These are phyloP conservation scores for Musa schizocarpa DNA, from an alignment of 176 grass and related monocot genomes.

Conservation along the genomic window DNA sequence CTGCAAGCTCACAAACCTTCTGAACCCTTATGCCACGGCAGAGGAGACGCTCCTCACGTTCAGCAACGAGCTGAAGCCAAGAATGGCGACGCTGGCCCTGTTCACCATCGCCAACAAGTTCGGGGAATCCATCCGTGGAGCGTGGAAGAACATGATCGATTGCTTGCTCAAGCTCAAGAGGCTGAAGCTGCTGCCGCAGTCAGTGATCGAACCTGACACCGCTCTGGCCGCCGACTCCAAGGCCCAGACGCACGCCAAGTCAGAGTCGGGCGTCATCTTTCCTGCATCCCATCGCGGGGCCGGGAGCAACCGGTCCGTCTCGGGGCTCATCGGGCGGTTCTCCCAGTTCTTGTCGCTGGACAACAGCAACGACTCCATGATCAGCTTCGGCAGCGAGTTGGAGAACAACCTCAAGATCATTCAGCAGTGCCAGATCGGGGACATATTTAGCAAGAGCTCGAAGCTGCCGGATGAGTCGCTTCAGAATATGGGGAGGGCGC, in stretches of 20 bases:
- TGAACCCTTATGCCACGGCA: slow-evolving; percentile 74
- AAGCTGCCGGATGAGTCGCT: slow-evolving; percentile 75
- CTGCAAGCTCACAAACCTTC: slow-evolving; percentile 88
- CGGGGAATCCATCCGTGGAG: slow-evolving; percentile 59
- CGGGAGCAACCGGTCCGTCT: slow-evolving; percentile 48
- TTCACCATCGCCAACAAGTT: slow-evolving; percentile 91
- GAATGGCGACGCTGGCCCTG: slow-evolving; percentile 77
- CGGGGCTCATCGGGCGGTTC: slow-evolving; percentile 80
- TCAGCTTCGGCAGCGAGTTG: slow-evolving; percentile 59
- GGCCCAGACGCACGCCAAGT: slow-evolving; percentile 20
- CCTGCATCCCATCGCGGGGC: slow-evolving; percentile 44
- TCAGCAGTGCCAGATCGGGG: slow-evolving; percentile 74
- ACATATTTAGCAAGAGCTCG: slow-evolving; percentile 66
- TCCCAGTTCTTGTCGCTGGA: slow-evolving; percentile 86
- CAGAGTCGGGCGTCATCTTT: slow-evolving; percentile 59
- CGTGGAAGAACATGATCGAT: slow-evolving; percentile 77
- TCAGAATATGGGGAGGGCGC: slow-evolving; percentile 60
- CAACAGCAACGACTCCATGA: slow-evolving; percentile 37
- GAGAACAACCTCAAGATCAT: slow-evolving; percentile 91
- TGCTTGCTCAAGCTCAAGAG: slow-evolving; percentile 94
- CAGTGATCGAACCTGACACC: slow-evolving; percentile 36
- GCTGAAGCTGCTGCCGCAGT: slow-evolving; percentile 61
- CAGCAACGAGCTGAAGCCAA: slow-evolving; percentile 80
- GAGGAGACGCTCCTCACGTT: slow-evolving; percentile 84
- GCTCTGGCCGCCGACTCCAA: neutral